phyloP scores from a whole-genome alignment of 2,329 filamentous ascomycete genomes.

The Epichloe gansuensis region DNA sequence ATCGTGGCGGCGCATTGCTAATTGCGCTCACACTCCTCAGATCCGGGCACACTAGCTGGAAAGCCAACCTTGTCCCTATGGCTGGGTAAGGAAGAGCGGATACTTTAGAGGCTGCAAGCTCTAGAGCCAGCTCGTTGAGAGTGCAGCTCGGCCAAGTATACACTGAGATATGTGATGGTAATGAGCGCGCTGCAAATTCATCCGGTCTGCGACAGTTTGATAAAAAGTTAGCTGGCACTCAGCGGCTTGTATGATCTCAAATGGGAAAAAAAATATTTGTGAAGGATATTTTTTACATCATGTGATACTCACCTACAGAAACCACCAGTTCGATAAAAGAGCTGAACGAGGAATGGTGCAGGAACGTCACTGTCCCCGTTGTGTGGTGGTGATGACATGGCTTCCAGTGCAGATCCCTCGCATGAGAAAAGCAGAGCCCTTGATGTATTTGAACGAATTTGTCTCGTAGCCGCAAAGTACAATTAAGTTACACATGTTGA shows the following conservation, averaged over 20 bases:
- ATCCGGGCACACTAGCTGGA: constrained; percentile 77
- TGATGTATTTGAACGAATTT: background rate
- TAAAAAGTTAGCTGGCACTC: too few species aligned
- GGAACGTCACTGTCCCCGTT: constrained; percentile 49
- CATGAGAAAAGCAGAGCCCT: background rate
- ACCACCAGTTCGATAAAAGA: constrained; percentile 65
- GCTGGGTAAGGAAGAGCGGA: constrained; percentile 58
- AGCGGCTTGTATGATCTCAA: too few species aligned
- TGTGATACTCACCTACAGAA: constrained; percentile 49
- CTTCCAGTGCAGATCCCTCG: background rate
- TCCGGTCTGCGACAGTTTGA: constrained; percentile 39
- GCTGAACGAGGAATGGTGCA: constrained; percentile 70
- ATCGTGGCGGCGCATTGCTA: constrained; percentile 34
- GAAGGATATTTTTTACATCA: background rate
- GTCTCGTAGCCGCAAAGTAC: background rate
- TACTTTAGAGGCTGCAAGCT: constrained; percentile 55
- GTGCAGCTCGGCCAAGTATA: constrained; percentile 81
- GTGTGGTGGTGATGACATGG: constrained; percentile 22
- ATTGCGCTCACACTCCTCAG: constrained; percentile 27
- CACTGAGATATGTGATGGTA: constrained; percentile 60
- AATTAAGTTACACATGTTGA: background rate
- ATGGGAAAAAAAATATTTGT: background rate
- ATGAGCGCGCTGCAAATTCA: constrained; percentile 49
- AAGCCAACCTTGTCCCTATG: constrained; percentile 73
- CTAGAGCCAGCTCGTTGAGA: constrained; percentile 65